These are phyloP conservation scores for Mikania micrantha DNA, from an alignment of 129 eudicot genomes.

Conservation along the genomic window DNA sequence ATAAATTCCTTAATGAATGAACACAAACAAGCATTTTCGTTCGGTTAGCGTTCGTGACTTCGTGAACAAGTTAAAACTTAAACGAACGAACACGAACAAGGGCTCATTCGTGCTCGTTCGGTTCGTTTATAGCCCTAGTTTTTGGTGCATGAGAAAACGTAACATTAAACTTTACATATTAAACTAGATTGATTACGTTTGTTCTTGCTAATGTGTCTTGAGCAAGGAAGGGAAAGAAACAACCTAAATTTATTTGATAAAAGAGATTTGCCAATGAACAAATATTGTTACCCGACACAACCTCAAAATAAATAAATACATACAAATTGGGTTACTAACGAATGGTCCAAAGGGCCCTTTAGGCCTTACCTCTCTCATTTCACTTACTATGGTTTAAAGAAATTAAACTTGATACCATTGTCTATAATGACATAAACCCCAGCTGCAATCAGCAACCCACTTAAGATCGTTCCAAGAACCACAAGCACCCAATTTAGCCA, in stretches of 20 bases:
- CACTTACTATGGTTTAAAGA: constrained; percentile 27
- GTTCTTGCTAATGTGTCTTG: too few relatives aligned
- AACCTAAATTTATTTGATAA: background rate
- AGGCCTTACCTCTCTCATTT: background rate
- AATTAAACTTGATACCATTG: constrained; percentile 32
- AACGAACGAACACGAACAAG: too few relatives aligned
- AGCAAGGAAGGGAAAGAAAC: background rate
- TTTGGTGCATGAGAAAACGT: too few relatives aligned
- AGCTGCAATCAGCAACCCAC: constrained; percentile 41
- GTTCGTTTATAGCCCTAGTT: too few relatives aligned
- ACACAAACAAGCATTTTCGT: too few relatives aligned
- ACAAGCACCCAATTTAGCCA: constrained; percentile 52
- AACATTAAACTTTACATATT: too few relatives aligned
- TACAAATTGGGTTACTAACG: background rate
- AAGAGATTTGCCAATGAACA: constrained; percentile 1
- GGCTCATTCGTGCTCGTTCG: too few relatives aligned
- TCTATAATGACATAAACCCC: constrained; percentile 43
- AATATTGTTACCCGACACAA: constrained; percentile 7
- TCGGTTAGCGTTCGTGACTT: too few relatives aligned
- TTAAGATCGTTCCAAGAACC: constrained; percentile 35
- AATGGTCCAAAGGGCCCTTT: background rate
- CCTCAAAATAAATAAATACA: constrained; percentile 16
- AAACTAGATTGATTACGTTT: too few relatives aligned
- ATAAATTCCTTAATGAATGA: too few relatives aligned
- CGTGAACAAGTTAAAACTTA: too few relatives aligned